Conservation (phyloP, 257 asterid species). For the Marsdenia floribunda region DNA sequence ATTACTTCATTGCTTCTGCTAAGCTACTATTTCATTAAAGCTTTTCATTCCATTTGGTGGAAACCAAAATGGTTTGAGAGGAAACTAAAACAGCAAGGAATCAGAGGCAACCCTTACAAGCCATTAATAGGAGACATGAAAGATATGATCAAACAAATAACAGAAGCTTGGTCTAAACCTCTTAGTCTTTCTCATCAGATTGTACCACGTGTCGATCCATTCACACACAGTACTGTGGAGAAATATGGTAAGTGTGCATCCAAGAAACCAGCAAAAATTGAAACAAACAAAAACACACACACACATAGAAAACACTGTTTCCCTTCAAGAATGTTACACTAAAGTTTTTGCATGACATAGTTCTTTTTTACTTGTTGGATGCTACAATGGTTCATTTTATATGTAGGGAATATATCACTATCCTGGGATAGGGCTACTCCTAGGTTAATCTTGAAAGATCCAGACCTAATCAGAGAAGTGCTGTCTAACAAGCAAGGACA, state of each 20-base stretch:
- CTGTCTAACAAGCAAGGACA: constrained; percentile 40
- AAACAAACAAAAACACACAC: not conserved
- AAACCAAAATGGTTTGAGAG: constrained; percentile 43
- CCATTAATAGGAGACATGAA: constrained; percentile 38
- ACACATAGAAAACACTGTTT: not conserved
- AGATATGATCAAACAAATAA: constrained; percentile 29
- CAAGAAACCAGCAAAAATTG: not conserved
- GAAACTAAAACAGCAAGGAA: constrained; percentile 36
- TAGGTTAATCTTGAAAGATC: constrained; percentile 38
- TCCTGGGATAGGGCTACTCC: constrained; percentile 47
- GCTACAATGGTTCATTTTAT: no score
- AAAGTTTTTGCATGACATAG: not conserved
- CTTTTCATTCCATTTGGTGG: constrained; percentile 28
- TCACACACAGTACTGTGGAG: constrained; percentile 30
- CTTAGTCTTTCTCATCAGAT: constrained; percentile 42
- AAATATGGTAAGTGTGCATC: constrained; percentile 33
- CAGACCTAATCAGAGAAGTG: constrained; percentile 41
- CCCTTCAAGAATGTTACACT: not conserved
- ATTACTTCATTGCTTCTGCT: not conserved
- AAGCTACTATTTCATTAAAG: not conserved
- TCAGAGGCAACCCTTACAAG: constrained; percentile 43
- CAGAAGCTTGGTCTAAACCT: constrained; percentile 50
- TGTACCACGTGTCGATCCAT: constrained; percentile 43
- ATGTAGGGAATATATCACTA: constrained; percentile 35
- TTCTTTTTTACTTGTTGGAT: not conserved